Base-by-base conservation (phyloP, 352 stramenopile species). In the Pythium guiyangense region DNA sequence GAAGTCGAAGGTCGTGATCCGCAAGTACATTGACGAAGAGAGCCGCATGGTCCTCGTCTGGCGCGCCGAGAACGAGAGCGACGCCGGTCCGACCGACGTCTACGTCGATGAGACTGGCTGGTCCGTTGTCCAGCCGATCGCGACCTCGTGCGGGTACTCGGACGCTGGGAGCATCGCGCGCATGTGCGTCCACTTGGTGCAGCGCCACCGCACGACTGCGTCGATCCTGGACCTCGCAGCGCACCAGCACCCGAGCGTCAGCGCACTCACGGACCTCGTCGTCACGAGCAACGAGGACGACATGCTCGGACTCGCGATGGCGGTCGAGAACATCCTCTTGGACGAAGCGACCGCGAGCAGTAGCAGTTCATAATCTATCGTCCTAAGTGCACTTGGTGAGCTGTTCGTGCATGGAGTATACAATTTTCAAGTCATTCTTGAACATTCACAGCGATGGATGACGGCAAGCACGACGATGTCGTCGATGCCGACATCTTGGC, bases 1-100 rank as follows among this genome's bases (percentile, higher is more conserved):
- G 12, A 57, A 49, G 12, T 15, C 42, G 40, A 63, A 58, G 42
- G 17, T 63, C 35, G 57, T 63, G 40, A 15, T 63, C 17, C 55
- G 48, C 27, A 62, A 55, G 47, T 62, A 50, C 48, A 37, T 43
- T 6, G 47, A 56, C 22, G 31, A 58, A 35, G 49, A 57, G 12
- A 54, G 29, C 45, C 52, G 59, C 44, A 39, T 61, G 31, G 59
- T 65, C 34, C 17, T 61, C 18, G 44, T 64, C 14, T 64, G 57
- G 57, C 57, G 57, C 14, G 34, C 52, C 14, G 29, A 29, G 6
- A 64, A 15, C 18, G 35, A 52, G 17, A 10, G 35, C 26, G 48
- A 51, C 9, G 39, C 9, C 9, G 47, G 53, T 4, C 35, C 26
- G 4, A 14, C 9, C 4, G 54, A 31, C 15, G 18, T 49, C 2